A percentile compares a stretch with the other conserved stretches of the same genome.
phyloP scores from a whole-genome alignment of 345 rosid species.

The Gossypium rotundifolium region DNA sequence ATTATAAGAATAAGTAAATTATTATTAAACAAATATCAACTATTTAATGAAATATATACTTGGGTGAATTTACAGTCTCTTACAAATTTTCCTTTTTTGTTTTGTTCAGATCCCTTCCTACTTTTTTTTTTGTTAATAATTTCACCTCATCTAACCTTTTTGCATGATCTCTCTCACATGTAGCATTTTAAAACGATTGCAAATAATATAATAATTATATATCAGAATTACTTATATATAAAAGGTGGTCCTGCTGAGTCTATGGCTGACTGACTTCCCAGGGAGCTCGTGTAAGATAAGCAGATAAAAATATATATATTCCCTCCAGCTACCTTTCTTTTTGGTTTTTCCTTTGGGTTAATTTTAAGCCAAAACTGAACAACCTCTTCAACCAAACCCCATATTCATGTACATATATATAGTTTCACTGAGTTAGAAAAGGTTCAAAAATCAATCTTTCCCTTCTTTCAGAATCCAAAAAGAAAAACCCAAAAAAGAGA shows the following conservation, averaged over 20 bases:
- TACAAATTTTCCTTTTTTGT: too few relatives aligned
- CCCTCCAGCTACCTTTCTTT: conserved; percentile 46
- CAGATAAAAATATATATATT: conserved; percentile 26
- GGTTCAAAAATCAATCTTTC: background rate
- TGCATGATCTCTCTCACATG: background rate
- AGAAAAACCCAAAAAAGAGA: too few relatives aligned
- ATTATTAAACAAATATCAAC: too few relatives aligned
- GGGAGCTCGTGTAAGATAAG: conserved; percentile 52
- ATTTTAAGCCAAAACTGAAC: conserved; percentile 23
- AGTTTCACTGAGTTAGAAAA: background rate
- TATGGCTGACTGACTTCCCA: conserved; percentile 51
- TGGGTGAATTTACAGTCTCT: background rate
- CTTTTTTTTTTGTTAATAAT: background rate
- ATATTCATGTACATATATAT: background rate
- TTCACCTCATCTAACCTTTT: background rate
- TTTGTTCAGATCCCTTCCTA: background rate
- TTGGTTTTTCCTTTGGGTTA: conserved; percentile 40
- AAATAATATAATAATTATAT: background rate
- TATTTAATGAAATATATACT: too few relatives aligned
- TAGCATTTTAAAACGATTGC: background rate
- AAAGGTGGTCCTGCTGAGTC: conserved; percentile 57
- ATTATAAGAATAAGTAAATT: too few relatives aligned
- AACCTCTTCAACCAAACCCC: background rate
- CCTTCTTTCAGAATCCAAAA: background rate
- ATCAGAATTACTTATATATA: background rate